These are phyloP conservation scores for Sporothrix sp. DNA, from an alignment of 2,329 filamentous ascomycete genomes.

Conservation along the genomic window DNA sequence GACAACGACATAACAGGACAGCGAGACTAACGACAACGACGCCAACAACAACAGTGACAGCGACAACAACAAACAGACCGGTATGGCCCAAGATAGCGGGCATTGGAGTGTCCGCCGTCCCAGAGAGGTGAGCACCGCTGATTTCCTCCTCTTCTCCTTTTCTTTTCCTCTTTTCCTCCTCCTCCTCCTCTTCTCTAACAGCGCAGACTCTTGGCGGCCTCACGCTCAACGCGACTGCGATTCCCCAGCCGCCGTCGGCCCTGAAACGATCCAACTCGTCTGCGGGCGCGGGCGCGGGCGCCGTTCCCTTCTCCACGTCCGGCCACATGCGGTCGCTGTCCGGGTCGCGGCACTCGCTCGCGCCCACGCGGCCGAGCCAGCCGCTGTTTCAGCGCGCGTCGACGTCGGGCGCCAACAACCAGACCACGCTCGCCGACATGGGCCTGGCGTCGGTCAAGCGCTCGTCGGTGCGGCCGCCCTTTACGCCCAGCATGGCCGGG, in stretches of 20 bases:
- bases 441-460: constrained; percentile 79
- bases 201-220: constrained; percentile 74
- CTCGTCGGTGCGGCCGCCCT: constrained; percentile 67
- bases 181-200: neutral
- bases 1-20: no score
- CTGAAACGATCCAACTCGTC: constrained; percentile 87
- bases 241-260: constrained; percentile 84
- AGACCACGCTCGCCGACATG: constrained; percentile 44
- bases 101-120: constrained; percentile 87
- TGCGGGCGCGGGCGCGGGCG: constrained; percentile 45
- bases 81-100: constrained; percentile 79
- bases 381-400: constrained; percentile 80
- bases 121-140: constrained; percentile 67
- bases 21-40: neutral
- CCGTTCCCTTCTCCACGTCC: constrained; percentile 45
- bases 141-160: constrained; percentile 7
- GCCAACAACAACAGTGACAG: neutral
- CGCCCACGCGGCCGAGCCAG: constrained; percentile 72
- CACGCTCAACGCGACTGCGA: constrained; percentile 63
- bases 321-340: constrained; percentile 76
- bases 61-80: constrained; percentile 18
- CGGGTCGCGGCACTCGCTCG: constrained; percentile 75
- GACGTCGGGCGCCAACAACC: constrained; percentile 58
- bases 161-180: constrained; percentile 9
- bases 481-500: constrained; percentile 45